phyloP scores from a whole-genome alignment of 169 alveolate genomes.

The Toxoplasma gondii region DNA sequence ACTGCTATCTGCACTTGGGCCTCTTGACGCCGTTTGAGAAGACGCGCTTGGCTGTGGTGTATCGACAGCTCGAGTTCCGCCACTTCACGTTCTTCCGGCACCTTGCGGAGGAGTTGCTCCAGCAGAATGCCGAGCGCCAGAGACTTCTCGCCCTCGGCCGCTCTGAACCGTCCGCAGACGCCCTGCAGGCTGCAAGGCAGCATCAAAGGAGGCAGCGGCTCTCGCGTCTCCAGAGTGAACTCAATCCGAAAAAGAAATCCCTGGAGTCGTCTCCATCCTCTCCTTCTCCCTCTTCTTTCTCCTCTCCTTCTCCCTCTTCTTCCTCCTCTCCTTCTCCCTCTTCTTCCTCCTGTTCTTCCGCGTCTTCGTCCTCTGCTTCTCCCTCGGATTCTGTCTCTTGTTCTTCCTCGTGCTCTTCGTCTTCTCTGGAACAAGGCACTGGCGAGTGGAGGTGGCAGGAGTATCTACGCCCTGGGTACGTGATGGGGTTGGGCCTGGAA shows the following conservation, averaged over 20 bases:
- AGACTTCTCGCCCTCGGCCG: conserved; percentile 20
- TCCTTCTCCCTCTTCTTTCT: background rate
- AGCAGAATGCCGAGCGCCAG: conserved; percentile 52
- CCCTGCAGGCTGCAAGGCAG: conserved; percentile 43
- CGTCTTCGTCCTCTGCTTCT: background rate
- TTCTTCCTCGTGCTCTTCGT: background rate
- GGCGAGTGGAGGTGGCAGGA: conserved; percentile 27
- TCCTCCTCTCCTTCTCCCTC: background rate
- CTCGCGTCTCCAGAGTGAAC: conserved; percentile 25
- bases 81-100: conserved; percentile 59
- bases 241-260: conserved; percentile 4
- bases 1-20: conserved; percentile 55
- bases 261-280: background rate
- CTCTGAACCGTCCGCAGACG: conserved; percentile 43
- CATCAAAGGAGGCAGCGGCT: conserved; percentile 34
- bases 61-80: conserved; percentile 48
- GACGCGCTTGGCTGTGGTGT: conserved; percentile 52
- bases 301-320: background rate
- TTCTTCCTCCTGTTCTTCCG: too few species aligned
- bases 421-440: background rate
- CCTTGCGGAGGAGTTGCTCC: conserved; percentile 41
- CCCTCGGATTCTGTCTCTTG: background rate
- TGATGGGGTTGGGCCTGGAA: background rate
- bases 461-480: background rate
- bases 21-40: conserved; percentile 61